A percentile compares a stretch with the other conserved stretches of the same genome.
Evolutionary conservation across 352 stramenopile species (phyloP).

Genomic region (Globisporangium rhizosaccharum): DNA sequence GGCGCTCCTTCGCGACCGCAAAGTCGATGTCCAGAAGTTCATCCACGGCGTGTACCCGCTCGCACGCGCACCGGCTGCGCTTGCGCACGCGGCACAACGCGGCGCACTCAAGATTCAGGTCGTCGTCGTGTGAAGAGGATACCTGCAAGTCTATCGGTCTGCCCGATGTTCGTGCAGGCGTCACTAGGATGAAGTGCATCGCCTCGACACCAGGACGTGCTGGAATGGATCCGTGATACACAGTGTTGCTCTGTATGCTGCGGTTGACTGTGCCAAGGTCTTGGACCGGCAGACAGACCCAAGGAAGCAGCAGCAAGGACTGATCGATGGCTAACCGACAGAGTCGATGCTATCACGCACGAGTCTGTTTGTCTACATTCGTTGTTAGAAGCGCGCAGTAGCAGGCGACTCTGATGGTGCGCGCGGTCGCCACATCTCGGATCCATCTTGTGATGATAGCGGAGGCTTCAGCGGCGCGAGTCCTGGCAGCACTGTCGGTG

Average conservation of each 20-base stretch:
- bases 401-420: constrained; percentile 8
- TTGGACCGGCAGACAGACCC: too few species aligned
- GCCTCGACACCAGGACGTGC: too few species aligned
- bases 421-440: constrained; percentile 24
- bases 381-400: constrained; percentile 27
- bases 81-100: constrained; percentile 38
- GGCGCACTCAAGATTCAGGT: constrained; percentile 66
- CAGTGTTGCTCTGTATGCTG: too few species aligned
- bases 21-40: constrained; percentile 62
- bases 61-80: constrained; percentile 31
- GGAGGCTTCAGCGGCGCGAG: background rate
- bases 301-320: too few species aligned
- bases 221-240: too few species aligned
- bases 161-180: too few species aligned
- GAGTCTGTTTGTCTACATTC: background rate
- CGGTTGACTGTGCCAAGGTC: too few species aligned
- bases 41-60: constrained; percentile 61
- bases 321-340: too few species aligned
- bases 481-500: constrained; percentile 14
- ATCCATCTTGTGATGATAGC: constrained; percentile 6
- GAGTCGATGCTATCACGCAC: background rate
- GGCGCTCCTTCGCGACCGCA: constrained; percentile 35
- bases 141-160: too few species aligned
- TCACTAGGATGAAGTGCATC: too few species aligned
- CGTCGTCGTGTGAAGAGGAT: constrained; percentile 16